Evolutionary conservation across 2,329 filamentous ascomycete species (phyloP).

Genomic region (Hypoxylon sp.): DNA sequence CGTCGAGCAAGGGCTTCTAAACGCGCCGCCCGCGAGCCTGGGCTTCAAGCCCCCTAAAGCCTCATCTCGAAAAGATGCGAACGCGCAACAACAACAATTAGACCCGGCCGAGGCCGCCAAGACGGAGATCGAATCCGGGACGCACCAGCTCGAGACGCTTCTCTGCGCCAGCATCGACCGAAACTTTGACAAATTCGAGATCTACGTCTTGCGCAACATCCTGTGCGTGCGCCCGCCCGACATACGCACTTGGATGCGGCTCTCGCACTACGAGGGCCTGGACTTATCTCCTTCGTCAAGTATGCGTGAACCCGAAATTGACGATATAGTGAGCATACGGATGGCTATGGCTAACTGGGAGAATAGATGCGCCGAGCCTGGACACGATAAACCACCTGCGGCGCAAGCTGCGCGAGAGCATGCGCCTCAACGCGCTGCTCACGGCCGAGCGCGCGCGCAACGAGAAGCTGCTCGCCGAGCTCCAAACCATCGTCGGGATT

Average conservation of each 20-base stretch:
- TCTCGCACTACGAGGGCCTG: conserved; percentile 86
- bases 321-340: no score
- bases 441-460: conserved; percentile 66
- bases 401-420: conserved; percentile 72
- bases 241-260: conserved; percentile 78
- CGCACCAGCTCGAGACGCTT: conserved; percentile 86
- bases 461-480: conserved; percentile 53
- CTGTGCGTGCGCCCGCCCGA: conserved; percentile 78
- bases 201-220: conserved; percentile 91
- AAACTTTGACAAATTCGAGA: conserved; percentile 88
- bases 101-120: conserved; percentile 59
- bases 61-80: conserved; percentile 61
- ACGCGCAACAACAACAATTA: conserved; percentile 56
- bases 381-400: conserved; percentile 81
- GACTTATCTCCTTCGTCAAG: conserved; percentile 59
- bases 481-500: conserved; percentile 53
- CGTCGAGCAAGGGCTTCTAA: conserved; percentile 85
- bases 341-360: conserved; percentile 7
- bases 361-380: conserved; percentile 64
- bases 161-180: conserved; percentile 86
- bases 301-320: neutral
- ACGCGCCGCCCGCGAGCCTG: conserved; percentile 79
- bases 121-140: conserved; percentile 87
- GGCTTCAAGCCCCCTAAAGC: conserved; percentile 77
- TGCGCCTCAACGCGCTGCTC: conserved; percentile 72